These are phyloP conservation scores for Exophiala phaeomuriformis DNA, from an alignment of 2,329 filamentous ascomycete species.

Conservation along the genomic window DNA sequence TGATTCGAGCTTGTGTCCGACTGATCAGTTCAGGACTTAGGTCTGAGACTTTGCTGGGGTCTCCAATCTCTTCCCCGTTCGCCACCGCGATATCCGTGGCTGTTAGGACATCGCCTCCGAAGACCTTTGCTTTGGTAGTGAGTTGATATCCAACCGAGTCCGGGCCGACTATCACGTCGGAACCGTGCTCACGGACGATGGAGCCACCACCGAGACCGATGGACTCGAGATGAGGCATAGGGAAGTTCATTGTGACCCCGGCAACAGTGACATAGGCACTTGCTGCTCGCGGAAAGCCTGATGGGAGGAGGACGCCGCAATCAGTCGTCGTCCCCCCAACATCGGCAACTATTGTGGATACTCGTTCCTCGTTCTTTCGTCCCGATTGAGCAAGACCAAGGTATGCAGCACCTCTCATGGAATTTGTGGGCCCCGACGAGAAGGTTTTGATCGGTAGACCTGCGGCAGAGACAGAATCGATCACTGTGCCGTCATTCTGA, in stretches of 20 bases:
- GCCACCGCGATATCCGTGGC: slow-evolving; percentile 46
- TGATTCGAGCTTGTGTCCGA: slow-evolving; percentile 36
- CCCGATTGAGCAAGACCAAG: slow-evolving; percentile 32
- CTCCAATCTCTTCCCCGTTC: slow-evolving; percentile 30
- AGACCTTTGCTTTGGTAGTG: slow-evolving; percentile 42
- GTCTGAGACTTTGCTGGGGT: slow-evolving; percentile 22
- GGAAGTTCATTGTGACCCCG: slow-evolving; percentile 54
- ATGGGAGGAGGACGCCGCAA: slow-evolving; percentile 52
- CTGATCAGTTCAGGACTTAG: slow-evolving; percentile 32
- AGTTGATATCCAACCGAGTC: slow-evolving; percentile 50
- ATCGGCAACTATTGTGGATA: slow-evolving; percentile 29
- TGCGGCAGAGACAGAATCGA: slow-evolving; percentile 48
- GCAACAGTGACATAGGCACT: slow-evolving; percentile 52
- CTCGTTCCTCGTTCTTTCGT: slow-evolving; percentile 24
- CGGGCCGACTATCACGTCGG: slow-evolving; percentile 42
- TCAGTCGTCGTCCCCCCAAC: slow-evolving; percentile 57
- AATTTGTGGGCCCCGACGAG: slow-evolving; percentile 57
- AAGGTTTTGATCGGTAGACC: slow-evolving; percentile 55
- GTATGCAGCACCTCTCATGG: slow-evolving; percentile 57
- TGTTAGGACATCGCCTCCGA: slow-evolving; percentile 49
- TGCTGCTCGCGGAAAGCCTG: slow-evolving; percentile 54
- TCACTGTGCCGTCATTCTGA: slow-evolving; percentile 57
- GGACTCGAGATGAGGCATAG: slow-evolving; percentile 50
- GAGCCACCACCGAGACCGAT: slow-evolving; percentile 53
- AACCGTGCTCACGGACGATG: slow-evolving; percentile 31